phyloP scores from a whole-genome alignment of 192 early-diverging fungal genomes.

The Backusella morwellensis region DNA sequence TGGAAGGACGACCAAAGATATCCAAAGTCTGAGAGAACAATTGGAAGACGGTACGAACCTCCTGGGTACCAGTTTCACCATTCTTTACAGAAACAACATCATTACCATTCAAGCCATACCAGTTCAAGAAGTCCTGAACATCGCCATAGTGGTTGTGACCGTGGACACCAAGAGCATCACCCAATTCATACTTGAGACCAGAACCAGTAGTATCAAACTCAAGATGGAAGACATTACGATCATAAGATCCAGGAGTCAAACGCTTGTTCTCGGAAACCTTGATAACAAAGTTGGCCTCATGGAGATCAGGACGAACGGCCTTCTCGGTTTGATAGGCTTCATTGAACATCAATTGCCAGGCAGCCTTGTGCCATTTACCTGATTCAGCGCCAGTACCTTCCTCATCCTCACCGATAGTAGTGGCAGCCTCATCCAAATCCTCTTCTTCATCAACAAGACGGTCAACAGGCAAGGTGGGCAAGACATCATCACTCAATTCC shows the following conservation, averaged over 20 bases:
- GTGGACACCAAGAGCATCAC: conserved; percentile 92
- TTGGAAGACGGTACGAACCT: conserved; percentile 75
- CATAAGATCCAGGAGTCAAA: conserved; percentile 86
- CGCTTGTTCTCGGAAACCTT: conserved; percentile 73
- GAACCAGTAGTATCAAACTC: conserved; percentile 86
- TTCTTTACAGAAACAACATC: conserved; percentile 59
- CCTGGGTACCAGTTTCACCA: conserved; percentile 54
- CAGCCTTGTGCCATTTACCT: conserved; percentile 53
- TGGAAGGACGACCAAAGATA: conserved; percentile 92
- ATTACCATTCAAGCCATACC: conserved; percentile 68
- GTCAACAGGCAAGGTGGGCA: conserved; percentile 35
- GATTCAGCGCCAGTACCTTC: conserved; percentile 38
- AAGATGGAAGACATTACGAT: conserved; percentile 96
- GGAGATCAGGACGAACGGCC: conserved; percentile 58
- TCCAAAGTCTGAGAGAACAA: conserved; percentile 83
- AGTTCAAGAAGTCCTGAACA: conserved; percentile 70
- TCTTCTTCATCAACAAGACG: conserved; percentile 33
- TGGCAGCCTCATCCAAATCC: conserved; percentile 10
- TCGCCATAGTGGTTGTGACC: conserved; percentile 80
- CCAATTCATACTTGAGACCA: conserved; percentile 85
- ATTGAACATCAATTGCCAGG: conserved; percentile 67
- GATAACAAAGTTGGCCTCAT: conserved; percentile 60
- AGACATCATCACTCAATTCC: conserved; percentile 31
- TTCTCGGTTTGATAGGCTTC: conserved; percentile 57
- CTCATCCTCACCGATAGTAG: conserved; percentile 34